Evolutionary conservation across 371 early-diverging fungal species (phyloP).

Genomic region (Mortierella sp.): DNA sequence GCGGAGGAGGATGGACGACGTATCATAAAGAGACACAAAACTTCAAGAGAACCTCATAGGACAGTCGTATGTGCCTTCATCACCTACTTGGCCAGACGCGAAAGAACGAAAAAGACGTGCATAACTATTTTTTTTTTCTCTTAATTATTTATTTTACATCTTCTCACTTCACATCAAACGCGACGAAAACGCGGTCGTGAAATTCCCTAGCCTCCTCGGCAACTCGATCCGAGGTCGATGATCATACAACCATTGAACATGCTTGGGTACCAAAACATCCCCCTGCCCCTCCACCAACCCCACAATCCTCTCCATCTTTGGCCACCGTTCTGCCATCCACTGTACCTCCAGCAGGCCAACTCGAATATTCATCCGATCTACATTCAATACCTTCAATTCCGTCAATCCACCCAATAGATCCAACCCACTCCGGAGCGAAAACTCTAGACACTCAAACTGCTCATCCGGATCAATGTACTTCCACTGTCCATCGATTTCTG

Average conservation of each 20-base stretch:
- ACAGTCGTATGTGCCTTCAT: too few species aligned
- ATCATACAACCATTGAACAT: constrained; percentile 45
- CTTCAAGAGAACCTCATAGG: too few species aligned
- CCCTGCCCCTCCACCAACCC: constrained; percentile 33
- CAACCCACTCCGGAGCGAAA: constrained; percentile 40
- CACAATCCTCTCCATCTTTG: constrained; percentile 31
- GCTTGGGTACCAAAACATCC: constrained; percentile 21
- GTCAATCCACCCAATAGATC: constrained; percentile 24
- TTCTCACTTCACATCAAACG: neutral
- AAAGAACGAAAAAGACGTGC: too few species aligned
- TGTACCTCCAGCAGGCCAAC: constrained; percentile 41
- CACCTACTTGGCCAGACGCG: too few species aligned
- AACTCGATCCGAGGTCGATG: constrained; percentile 38
- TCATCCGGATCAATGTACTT: constrained; percentile 35
- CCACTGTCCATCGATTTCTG: constrained; percentile 37
- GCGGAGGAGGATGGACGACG: too few species aligned
- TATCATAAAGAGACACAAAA: too few species aligned
- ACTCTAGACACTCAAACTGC: constrained; percentile 46
- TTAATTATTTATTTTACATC: neutral
- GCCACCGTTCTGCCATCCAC: constrained; percentile 48
- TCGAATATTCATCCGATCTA: constrained; percentile 35
- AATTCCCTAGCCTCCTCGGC: constrained; percentile 36
- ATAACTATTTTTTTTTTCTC: too few species aligned
- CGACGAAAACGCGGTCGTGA: constrained; percentile 14
- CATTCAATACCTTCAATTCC: constrained; percentile 27